phyloP scores from a whole-genome alignment of 1,284 basidiomycete genomes.

The Volvariella surrecta region DNA sequence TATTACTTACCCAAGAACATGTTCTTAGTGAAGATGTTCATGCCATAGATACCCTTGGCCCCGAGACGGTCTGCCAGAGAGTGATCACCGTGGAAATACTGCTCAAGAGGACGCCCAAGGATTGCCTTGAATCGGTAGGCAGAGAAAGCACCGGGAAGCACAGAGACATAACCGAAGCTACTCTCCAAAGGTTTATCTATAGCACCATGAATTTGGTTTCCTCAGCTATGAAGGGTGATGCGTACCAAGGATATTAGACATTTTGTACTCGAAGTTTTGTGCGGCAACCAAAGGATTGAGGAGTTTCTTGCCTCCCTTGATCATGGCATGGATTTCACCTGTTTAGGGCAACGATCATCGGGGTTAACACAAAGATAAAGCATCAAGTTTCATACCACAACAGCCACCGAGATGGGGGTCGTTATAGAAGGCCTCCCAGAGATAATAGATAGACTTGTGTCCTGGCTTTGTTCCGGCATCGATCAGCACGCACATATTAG shows the following conservation, averaged over 20 bases:
- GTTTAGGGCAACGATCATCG: neutral
- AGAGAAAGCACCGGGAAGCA: constrained; percentile 94
- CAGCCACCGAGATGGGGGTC: constrained; percentile 45
- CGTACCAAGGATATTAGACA: constrained; percentile 87
- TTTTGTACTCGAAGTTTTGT: constrained; percentile 99
- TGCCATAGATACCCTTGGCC: constrained; percentile 90
- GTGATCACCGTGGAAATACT: constrained; percentile 99
- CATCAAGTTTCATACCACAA: constrained; percentile 25
- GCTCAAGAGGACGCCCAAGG: constrained; percentile 85
- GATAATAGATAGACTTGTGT: constrained; percentile 93
- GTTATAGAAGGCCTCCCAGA: constrained; percentile 92
- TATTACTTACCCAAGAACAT: constrained; percentile 63
- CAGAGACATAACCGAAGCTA: constrained; percentile 92
- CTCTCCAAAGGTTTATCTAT: constrained; percentile 90
- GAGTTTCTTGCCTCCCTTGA: constrained; percentile 85
- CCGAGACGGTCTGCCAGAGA: constrained; percentile 89
- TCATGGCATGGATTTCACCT: constrained; percentile 94
- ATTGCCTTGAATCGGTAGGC: constrained; percentile 92
- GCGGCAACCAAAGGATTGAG: constrained; percentile 91
- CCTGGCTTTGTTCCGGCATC: constrained; percentile 96
- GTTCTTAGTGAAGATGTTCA: constrained; percentile 97
- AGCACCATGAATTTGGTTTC: constrained; percentile 1
- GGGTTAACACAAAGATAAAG: neutral
- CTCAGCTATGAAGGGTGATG: neutral
- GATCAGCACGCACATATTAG: constrained; percentile 85